phyloP scores from a whole-genome alignment of 768 basidiomycete species.

The Lentinula guzmanii region DNA sequence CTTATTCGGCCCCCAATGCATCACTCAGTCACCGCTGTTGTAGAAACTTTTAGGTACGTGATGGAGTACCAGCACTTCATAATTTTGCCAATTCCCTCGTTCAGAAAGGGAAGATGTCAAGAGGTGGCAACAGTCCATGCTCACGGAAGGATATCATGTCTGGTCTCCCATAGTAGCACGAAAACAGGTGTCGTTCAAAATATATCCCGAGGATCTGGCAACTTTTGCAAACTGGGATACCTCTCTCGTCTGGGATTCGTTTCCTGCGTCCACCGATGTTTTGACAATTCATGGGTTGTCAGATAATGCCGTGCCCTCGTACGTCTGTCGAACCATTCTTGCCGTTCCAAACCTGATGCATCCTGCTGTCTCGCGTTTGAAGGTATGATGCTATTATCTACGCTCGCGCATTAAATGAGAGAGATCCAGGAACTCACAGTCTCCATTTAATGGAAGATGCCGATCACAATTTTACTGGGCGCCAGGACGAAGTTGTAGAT shows the following conservation, averaged over 20 bases:
- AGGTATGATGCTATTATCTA: slow-evolving; percentile 75
- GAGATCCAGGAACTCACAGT: slow-evolving; percentile 63
- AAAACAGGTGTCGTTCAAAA: slow-evolving; percentile 42
- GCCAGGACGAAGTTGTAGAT: slow-evolving; percentile 62
- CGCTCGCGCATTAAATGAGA: slow-evolving; percentile 48
- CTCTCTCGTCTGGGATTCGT: slow-evolving; percentile 59
- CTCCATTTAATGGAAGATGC: slow-evolving; percentile 66
- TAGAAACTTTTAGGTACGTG: slow-evolving; percentile 40
- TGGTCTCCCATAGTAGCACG: slow-evolving; percentile 66
- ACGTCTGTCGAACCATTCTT: slow-evolving; percentile 20
- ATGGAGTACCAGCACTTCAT: not conserved
- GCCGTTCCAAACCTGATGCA: not conserved
- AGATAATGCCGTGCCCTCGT: slow-evolving; percentile 69
- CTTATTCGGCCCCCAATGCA: not conserved
- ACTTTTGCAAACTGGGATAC: slow-evolving; percentile 62
- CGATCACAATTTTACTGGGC: slow-evolving; percentile 74
- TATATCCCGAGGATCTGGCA: slow-evolving; percentile 56
- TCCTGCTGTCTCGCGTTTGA: not conserved
- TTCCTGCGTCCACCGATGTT: slow-evolving; percentile 60
- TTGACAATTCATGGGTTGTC: slow-evolving; percentile 72
- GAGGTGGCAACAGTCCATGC: slow-evolving; percentile 45
- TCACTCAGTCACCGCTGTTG: not conserved
- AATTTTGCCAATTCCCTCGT: not conserved
- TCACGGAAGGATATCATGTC: slow-evolving; percentile 52
- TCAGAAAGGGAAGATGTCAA: slow-evolving; percentile 24